Base-by-base conservation (phyloP, 2,329 filamentous ascomycete species). In the Penicillium italicum region DNA sequence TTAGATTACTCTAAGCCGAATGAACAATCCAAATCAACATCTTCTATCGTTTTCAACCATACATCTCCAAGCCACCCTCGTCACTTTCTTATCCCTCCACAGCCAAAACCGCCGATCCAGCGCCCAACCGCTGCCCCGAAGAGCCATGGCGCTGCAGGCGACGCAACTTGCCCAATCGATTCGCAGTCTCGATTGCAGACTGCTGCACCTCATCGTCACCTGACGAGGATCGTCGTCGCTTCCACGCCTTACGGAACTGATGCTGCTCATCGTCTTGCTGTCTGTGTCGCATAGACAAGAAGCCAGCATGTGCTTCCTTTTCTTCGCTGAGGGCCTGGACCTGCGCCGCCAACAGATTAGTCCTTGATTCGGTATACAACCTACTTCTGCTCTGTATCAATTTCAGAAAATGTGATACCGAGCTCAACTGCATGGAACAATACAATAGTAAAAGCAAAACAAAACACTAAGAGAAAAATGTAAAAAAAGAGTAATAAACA, bases 201-300 rank as follows among this genome's bases (percentile, higher is more conserved):
- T 49, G 28, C 30, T 53, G 42, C 20, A 26, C 7, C 38, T 55
- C 40, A 9, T 55, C 53, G 18, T 55, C 53, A 9, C 46, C 46
- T 1, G 53, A 55, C 10, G 47, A 47, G 10, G 67, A 67, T 51
- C 64, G 60, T 2, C 69, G 64, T 11, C 64, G 59, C 48, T 60
- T 69, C 65, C 69, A 72, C 9, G 67, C 64, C 48, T 70, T 72
- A 38, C 70, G 69, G 52, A 73, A 73, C 55, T 68, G 65, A n/a
- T 58, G 55, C 34, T 66, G 68, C 45, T 73, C 71, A 11, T 73
- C 69, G 5, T 66, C 62, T 34, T 69, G 66, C 50, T 73, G 70
- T 47, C 65, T 67, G 18, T 66, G 62, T 5, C 71, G 70, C 45
- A 65, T 61, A 30, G 65, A 59, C 24, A 71, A 49, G 37, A 73